These are phyloP conservation scores for Cryptococcus wingfieldii DNA, from an alignment of 1,284 basidiomycete species.

Conservation along the genomic window DNA sequence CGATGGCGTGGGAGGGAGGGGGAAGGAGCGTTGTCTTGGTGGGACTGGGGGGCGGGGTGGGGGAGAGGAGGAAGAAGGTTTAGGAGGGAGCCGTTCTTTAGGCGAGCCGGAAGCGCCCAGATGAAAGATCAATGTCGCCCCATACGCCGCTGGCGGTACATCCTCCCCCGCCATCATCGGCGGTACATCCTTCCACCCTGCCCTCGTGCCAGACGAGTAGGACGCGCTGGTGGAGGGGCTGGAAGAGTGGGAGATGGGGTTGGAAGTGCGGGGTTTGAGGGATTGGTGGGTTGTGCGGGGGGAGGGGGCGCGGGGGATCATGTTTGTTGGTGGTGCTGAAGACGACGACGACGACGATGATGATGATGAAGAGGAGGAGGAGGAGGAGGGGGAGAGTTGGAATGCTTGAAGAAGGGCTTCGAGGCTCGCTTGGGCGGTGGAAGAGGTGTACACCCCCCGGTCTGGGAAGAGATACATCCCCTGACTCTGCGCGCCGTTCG, in stretches of 20 bases:
- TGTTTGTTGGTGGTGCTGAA: not conserved
- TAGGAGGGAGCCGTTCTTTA: constrained; percentile 27
- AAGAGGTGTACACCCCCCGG: not conserved
- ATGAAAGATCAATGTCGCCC: constrained; percentile 38
- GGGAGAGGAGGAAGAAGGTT: constrained; percentile 6
- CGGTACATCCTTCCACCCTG: not conserved
- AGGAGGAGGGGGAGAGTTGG: constrained; percentile 1
- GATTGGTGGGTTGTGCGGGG: constrained; percentile 1
- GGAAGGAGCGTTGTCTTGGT: constrained; percentile 36
- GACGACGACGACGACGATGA: not conserved
- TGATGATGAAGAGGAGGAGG: not conserved
- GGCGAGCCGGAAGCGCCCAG: constrained; percentile 37
- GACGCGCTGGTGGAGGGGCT: not conserved
- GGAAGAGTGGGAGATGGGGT: not conserved
- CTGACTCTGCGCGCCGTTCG: not conserved
- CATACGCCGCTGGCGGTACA: constrained; percentile 11
- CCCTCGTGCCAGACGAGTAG: not conserved
- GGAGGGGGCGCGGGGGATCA: not conserved
- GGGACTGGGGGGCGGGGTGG: constrained; percentile 23
- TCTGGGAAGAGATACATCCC: not conserved
- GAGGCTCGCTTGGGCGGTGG: constrained; percentile 10
- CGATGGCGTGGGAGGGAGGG: constrained; percentile 30
- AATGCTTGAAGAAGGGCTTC: constrained; percentile 10
- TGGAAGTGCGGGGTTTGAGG: not conserved
- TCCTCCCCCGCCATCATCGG: too few relatives aligned